phyloP scores from a whole-genome alignment of 1,139 yeast species.

The Zygosaccharomyces sapae region DNA sequence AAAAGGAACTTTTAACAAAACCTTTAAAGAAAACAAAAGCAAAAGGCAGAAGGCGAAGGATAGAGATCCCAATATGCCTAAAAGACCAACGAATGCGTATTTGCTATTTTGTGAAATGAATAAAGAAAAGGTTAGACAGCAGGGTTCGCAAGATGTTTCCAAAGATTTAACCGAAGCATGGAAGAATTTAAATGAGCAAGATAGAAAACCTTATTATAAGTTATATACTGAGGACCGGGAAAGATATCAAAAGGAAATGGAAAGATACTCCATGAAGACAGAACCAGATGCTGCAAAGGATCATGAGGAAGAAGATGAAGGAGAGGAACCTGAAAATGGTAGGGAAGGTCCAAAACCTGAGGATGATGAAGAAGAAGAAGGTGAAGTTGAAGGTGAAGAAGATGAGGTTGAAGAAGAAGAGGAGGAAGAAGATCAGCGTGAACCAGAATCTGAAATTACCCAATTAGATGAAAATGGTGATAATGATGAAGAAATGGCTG shows the following conservation, averaged over 20 bases:
- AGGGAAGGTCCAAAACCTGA: too few species aligned
- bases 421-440: constrained; percentile 17
- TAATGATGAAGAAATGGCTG: constrained; percentile 17
- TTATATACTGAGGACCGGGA: constrained; percentile 75
- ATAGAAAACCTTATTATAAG: constrained; percentile 69
- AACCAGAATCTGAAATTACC: constrained; percentile 17
- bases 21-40: constrained; percentile 30
- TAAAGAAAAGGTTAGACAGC: constrained; percentile 64
- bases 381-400: constrained; percentile 22
- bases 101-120: constrained; percentile 82
- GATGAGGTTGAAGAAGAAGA: constrained; percentile 19
- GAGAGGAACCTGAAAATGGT: too few species aligned
- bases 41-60: constrained; percentile 36
- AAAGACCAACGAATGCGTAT: constrained; percentile 87
- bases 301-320: constrained; percentile 12
- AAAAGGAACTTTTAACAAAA: constrained; percentile 29
- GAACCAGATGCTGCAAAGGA: constrained; percentile 11
- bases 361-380: constrained; percentile 22
- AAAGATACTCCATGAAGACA: constrained; percentile 45
- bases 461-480: constrained; percentile 15
- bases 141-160: constrained; percentile 61
- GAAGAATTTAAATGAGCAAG: constrained; percentile 70
- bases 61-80: constrained; percentile 81
- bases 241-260: constrained; percentile 72
- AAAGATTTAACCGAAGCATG: constrained; percentile 80